Percentiles rank a stretch among this genome's conserved stretches.
phyloP scores from a whole-genome alignment of 306 rosid genomes.

The Oxytropis ochrocephala region DNA sequence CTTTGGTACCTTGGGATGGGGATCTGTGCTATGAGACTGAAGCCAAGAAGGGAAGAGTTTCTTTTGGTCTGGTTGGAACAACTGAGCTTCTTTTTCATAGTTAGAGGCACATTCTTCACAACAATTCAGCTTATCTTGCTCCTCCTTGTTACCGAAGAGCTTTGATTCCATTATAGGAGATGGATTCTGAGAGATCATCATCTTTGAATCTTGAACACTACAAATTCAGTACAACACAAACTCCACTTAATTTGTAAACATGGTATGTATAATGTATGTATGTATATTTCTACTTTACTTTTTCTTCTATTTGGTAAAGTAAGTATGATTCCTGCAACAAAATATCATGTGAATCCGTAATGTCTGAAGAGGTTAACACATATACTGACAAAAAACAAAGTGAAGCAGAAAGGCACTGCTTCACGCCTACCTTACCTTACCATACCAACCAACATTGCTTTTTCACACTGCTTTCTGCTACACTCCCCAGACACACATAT shows the following conservation, averaged over 20 bases:
- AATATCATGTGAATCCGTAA: slow-evolving; percentile 30
- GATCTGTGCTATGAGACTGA: slow-evolving; percentile 56
- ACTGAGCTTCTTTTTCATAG: slow-evolving; percentile 70
- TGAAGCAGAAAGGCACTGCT: slow-evolving; percentile 42
- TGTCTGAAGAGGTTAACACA: slow-evolving; percentile 22
- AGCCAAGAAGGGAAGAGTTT: slow-evolving; percentile 87
- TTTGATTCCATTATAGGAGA: slow-evolving; percentile 40
- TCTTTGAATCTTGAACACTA: slow-evolving; percentile 65
- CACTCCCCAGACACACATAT: slow-evolving; percentile 19
- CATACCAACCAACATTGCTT: slow-evolving; percentile 43
- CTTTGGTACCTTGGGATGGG: slow-evolving; percentile 56
- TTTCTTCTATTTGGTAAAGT: slow-evolving; percentile 10
- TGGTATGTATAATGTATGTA: neutral
- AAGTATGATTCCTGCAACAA: slow-evolving; percentile 20
- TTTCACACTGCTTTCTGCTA: slow-evolving; percentile 34
- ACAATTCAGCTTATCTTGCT: slow-evolving; percentile 44
- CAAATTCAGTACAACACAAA: slow-evolving; percentile 23
- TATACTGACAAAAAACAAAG: slow-evolving; percentile 44
- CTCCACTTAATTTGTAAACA: neutral
- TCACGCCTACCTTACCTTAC: slow-evolving; percentile 38
- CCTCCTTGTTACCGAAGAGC: slow-evolving; percentile 47
- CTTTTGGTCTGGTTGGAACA: slow-evolving; percentile 55
- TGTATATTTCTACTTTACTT: neutral
- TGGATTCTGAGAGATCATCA: slow-evolving; percentile 34
- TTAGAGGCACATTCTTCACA: slow-evolving; percentile 70